Base-by-base conservation (phyloP, 257 asterid species). In the Gynochthodes officinalis region DNA sequence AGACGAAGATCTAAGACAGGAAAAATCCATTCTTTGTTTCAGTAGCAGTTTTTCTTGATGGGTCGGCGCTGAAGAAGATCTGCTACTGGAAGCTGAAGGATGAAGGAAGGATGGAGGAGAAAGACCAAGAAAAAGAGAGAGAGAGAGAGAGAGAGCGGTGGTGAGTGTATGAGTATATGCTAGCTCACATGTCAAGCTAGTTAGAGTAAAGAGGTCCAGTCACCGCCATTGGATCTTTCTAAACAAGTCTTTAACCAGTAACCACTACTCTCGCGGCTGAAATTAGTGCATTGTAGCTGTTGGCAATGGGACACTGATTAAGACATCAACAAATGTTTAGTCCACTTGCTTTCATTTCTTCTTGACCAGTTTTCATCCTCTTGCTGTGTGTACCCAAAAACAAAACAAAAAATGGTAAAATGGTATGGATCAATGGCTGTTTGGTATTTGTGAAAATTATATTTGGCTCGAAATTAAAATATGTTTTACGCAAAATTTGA, bases 11-110 rank as follows among this genome's bases (percentile, higher is more conserved):
- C 81, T 78, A 74, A 63, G 71, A 62, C 79, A 73, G 69, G 72
- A 55, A 14, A 74, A 46, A 18, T 60, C 82, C 96, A 90, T 88
- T 73, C 75, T 75, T 83, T 63, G 19, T 76, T 69, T 23, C 62
- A 67, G 62, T 23, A 71, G 67, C 62, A 74, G 60, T 59, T 42
- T 58, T 75, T 52, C 52, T 57, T 69, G 89, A 71, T 61, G 25
- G 66, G 64, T 25, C 67, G 44, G 48, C 69, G 78, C 78, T 67
- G 81, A 84, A 63, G 68, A 63, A 74, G 86, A 87, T 85, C 84
- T 77, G 81, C 77, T 46, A 73, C 68, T 58, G 64, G 69, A 54
- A 80, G 61, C 35, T 14, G 48, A 23, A 54, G 78, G 66, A 70
- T n/a, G n/a, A 62, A 40, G 57, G 73, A 33, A 33, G 53, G 80